Percentiles rank a stretch among this genome's conserved stretches.
phyloP scores from a whole-genome alignment of 23 red algal genomes.

The Chondrus crispus region DNA sequence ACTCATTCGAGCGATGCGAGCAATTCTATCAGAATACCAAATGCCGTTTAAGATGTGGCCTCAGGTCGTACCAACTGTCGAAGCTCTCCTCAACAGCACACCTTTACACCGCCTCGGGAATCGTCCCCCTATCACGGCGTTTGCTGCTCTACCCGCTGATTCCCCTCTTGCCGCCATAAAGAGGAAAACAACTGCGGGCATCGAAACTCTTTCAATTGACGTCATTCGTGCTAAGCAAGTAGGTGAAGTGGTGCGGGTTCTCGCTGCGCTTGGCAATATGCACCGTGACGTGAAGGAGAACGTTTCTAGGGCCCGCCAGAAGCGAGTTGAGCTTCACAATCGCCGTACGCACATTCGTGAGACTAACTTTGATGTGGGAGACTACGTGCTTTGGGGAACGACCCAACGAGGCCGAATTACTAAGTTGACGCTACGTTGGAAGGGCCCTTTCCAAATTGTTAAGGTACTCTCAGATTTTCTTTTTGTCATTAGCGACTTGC shows the following conservation, averaged over 20 bases:
- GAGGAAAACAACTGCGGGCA: not conserved
- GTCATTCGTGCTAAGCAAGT: not conserved
- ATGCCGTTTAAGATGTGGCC: not conserved
- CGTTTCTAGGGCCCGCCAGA: not conserved
- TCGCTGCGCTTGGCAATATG: not conserved
- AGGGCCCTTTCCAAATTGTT: not conserved
- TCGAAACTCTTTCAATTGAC: not conserved
- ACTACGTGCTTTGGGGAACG: conserved; percentile 13
- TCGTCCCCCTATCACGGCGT: not conserved
- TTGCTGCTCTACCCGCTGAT: not conserved
- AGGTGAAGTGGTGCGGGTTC: not conserved
- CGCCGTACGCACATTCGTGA: not conserved
- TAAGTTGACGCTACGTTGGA: conserved; percentile 14
- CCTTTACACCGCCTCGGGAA: not conserved
- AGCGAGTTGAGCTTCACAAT: not conserved
- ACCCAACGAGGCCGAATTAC: not conserved
- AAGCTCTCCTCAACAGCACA: not conserved
- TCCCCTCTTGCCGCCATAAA: not conserved
- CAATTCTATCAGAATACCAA: not conserved
- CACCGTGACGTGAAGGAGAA: not conserved
- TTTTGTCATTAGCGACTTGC: conserved; percentile 1
- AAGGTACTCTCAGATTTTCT: not conserved
- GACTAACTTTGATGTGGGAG: not conserved
- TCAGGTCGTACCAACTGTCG: not conserved
- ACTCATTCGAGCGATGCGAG: not conserved